Conservation (phyloP, 2,329 filamentous ascomycete species). For the Sarocladium kiliense region DNA sequence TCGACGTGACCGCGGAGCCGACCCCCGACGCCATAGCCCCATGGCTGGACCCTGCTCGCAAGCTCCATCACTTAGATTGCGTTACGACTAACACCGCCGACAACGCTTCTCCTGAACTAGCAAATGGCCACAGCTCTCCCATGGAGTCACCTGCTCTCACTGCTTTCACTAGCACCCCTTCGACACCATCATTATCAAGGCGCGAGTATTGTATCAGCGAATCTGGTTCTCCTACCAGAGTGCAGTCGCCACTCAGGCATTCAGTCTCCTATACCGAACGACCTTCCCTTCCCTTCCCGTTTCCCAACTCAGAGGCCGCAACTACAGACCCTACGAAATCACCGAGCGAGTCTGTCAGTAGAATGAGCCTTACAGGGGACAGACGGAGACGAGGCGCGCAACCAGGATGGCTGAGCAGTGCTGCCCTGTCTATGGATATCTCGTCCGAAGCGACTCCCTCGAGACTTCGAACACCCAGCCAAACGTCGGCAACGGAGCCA, state of each 20-base stretch:
- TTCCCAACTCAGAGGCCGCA: neutral
- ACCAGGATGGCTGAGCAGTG: neutral
- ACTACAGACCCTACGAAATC: conserved; percentile 3
- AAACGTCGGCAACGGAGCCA: conserved; percentile 12
- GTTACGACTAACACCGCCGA: conserved; percentile 20
- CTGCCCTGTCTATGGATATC: neutral
- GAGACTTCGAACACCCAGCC: neutral
- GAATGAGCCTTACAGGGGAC: conserved; percentile 26
- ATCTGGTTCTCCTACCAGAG: conserved; percentile 20
- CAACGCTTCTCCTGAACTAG: conserved; percentile 19
- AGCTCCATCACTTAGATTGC: conserved; percentile 6
- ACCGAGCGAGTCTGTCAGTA: conserved; percentile 13
- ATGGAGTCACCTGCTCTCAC: neutral
- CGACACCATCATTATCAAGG: conserved; percentile 7
- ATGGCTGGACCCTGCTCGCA: neutral
- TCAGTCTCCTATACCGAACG: conserved; percentile 21
- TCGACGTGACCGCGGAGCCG: neutral
- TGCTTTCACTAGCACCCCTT: conserved; percentile 7
- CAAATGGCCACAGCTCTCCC: neutral
- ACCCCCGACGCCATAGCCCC: neutral
- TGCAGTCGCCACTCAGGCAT: conserved; percentile 25
- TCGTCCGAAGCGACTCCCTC: conserved; percentile 9
- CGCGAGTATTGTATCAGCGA: conserved; percentile 16
- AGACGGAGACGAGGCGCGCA: conserved; percentile 13
- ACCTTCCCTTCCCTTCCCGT: conserved; percentile 1